Percentiles rank a stretch among this genome's conserved stretches.
Conservation (phyloP, 1,284 basidiomycete species). For the Ustilago esculenta region DNA sequence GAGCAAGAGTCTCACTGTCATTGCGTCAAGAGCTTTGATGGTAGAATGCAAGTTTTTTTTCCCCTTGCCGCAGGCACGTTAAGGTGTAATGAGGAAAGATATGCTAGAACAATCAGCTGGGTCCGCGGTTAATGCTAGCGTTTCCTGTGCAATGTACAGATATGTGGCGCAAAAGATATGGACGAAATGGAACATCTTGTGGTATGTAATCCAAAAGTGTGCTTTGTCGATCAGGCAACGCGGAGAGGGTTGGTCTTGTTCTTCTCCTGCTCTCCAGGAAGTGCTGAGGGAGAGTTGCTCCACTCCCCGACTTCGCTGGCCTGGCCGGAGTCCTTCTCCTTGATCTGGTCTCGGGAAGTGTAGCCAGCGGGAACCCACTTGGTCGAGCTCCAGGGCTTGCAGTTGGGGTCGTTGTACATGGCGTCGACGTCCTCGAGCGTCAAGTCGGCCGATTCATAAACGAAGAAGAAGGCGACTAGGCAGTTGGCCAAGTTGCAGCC, state of each 20-base stretch:
- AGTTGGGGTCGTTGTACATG: conserved; percentile 79
- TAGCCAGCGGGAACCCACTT: conserved; percentile 67
- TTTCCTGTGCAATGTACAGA: conserved; percentile 5
- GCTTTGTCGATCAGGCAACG: conserved; percentile 15
- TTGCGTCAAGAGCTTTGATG: neutral
- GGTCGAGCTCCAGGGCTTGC: conserved; percentile 76
- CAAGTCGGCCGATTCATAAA: conserved; percentile 79
- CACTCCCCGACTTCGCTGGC: conserved; percentile 49
- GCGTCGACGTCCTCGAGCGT: conserved; percentile 77
- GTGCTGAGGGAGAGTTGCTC: conserved; percentile 46
- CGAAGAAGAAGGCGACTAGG: conserved; percentile 78
- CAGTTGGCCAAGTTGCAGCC: conserved; percentile 71
- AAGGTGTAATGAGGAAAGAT: too few species aligned
- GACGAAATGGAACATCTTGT: neutral
- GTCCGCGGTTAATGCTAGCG: conserved; percentile 2
- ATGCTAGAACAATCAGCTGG: conserved; percentile 3
- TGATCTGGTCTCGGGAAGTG: conserved; percentile 52
- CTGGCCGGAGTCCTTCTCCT: conserved; percentile 43
- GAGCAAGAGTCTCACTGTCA: too few species aligned
- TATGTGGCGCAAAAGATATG: neutral
- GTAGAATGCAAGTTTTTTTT: neutral
- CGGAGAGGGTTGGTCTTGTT: conserved; percentile 50
- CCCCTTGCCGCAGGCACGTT: too few species aligned
- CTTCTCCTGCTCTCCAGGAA: conserved; percentile 50
- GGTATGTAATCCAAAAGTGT: neutral